Base-by-base conservation (phyloP, 1,284 basidiomycete species). In the Apiotrichum gamsii region DNA sequence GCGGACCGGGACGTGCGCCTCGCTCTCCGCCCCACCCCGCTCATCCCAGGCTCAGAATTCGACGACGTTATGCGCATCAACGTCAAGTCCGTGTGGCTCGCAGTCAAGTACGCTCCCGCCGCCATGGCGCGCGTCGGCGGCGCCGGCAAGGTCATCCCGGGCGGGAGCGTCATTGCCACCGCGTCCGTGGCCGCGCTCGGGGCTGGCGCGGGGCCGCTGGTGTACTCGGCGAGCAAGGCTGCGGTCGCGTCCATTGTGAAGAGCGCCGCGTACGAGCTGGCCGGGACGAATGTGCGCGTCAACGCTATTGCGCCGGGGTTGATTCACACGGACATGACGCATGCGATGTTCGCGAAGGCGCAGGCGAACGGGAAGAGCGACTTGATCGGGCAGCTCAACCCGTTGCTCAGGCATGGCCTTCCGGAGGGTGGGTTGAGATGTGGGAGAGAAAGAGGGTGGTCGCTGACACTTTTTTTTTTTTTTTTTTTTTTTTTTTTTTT, bases 231-330 rank as follows among this genome's bases (percentile, higher is more conserved):
- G 37, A 88, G 85, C 60, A 93, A 93, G 75, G 85, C 89, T 21
- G 88, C 87, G 8, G 87, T 91, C 28, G 89, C 90, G 68, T 88
- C 82, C 36, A 80, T 95, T 51, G 90, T 88, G 4, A 80, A 88
- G 60, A 89, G 85, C 1, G 77, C 82, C 8, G 79, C 83, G 1
- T 88, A 85, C 69, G 87, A 90, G 67, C 77, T 94, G n/a, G 78
- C 82, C 51, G 83, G 79, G 56, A 83, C 82, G 2, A 86, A 89
- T 67, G 78, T 96, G 53, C 83, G 91, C 31, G 84, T 94, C 54
- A 95, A 95, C 69, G 80, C 85, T 15, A 82, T 95, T 54, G 93
- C 89, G 62, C 91, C 91, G 2, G 91, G 91, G 16, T 72, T 95
- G 40, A 90, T 95, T 59, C 32, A 72, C 72, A 93, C 89, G 2